Evolutionary conservation across 2,329 filamentous ascomycete genomes (phyloP).

Genomic region (Phyllosticta citribraziliensis): DNA sequence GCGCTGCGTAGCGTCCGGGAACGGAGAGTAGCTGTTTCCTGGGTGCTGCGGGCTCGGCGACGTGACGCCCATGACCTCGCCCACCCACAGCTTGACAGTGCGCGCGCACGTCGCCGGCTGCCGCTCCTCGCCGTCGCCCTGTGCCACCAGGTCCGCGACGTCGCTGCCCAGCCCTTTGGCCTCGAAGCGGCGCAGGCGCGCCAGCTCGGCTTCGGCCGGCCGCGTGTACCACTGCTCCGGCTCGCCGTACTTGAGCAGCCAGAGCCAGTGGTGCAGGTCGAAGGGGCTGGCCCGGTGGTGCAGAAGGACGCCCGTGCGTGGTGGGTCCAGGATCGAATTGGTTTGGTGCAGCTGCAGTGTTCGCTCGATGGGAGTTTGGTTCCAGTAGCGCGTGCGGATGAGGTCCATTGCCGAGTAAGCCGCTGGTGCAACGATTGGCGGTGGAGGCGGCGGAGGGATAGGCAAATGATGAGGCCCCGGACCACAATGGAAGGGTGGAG

Average conservation of each 20-base stretch:
- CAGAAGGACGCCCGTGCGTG: not conserved
- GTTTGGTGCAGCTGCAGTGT: not conserved
- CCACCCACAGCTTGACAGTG: not conserved
- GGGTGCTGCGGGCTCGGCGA: not conserved
- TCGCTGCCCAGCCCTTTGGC: not conserved
- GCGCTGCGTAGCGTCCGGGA: not conserved
- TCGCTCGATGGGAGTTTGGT: not conserved
- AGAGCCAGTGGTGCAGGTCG: conserved; percentile 4
- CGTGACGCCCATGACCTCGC: conserved; percentile 1
- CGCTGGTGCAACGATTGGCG: not conserved
- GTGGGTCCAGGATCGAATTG: not conserved
- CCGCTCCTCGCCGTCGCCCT: not conserved
- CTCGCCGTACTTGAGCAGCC: conserved; percentile 7
- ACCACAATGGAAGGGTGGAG: not conserved
- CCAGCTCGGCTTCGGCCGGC: not conserved
- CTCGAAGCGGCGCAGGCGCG: not conserved
- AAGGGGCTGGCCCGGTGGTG: conserved; percentile 3
- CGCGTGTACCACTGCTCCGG: conserved; percentile 3
- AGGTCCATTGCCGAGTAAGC: not conserved
- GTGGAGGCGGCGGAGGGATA: not conserved
- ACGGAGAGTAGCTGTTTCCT: not conserved
- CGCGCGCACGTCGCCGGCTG: not conserved
- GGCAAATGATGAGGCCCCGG: not conserved
- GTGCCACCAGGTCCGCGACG: not conserved
- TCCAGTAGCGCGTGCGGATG: not conserved